Percentiles rank a stretch among this genome's conserved stretches.
Conservation (phyloP, 2,329 filamentous ascomycete species). For the Hypoxylon rubiginosum region DNA sequence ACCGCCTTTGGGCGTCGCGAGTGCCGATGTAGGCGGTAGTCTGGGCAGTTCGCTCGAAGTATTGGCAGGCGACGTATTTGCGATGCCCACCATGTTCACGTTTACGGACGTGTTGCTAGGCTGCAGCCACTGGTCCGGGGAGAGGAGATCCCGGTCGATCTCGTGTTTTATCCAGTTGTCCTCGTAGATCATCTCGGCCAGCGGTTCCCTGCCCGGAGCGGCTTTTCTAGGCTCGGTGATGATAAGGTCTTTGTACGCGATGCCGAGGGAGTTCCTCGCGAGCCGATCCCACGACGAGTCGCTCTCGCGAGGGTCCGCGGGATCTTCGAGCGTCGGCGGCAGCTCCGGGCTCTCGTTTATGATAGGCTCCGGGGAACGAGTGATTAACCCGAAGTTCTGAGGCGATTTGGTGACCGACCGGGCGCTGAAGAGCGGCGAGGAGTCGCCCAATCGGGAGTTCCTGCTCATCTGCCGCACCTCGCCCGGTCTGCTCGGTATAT, state of each 20-base stretch:
- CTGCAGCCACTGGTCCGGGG: constrained; percentile 44
- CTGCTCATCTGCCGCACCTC: constrained; percentile 49
- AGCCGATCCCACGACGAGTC: constrained; percentile 47
- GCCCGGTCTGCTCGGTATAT: constrained; percentile 51
- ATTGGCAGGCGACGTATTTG: constrained; percentile 27
- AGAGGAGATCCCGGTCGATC: constrained; percentile 39
- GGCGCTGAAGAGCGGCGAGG: constrained; percentile 48
- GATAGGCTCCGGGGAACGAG: constrained; percentile 19
- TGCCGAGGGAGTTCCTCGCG: constrained; percentile 48
- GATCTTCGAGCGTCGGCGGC: constrained; percentile 27
- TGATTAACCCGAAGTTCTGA: constrained; percentile 41
- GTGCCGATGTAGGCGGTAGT: constrained; percentile 30
- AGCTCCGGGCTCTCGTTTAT: constrained; percentile 25
- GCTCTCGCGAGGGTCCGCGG: constrained; percentile 30
- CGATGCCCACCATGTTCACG: constrained; percentile 34
- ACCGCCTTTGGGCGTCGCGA: constrained; percentile 29
- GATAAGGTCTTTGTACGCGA: constrained; percentile 48
- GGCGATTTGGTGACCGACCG: constrained; percentile 45
- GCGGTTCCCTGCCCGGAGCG: constrained; percentile 15
- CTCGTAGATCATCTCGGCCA: constrained; percentile 13
- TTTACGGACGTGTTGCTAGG: constrained; percentile 25
- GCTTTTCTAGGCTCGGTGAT: constrained; percentile 31
- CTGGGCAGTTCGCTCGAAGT: constrained; percentile 40
- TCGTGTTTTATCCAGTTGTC: constrained; percentile 44
- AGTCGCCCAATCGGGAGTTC: constrained; percentile 38